Conservation (phyloP, 2,329 filamentous ascomycete genomes). For the Camillea tinctor region DNA sequence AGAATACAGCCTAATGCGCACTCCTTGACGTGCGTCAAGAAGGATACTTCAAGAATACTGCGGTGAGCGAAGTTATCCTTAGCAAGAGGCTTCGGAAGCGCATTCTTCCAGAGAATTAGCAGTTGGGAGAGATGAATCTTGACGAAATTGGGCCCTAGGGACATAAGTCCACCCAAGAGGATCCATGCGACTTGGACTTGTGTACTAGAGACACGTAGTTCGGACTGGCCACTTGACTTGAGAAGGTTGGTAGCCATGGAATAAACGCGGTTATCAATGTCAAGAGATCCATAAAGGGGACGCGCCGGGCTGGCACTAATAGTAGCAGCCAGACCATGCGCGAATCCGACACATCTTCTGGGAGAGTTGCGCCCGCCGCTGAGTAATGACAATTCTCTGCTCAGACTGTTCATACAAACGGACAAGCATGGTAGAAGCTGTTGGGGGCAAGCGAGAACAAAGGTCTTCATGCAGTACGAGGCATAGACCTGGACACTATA, state of each 20-base stretch:
- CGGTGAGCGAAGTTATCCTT: slow-evolving; percentile 86
- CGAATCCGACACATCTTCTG: slow-evolving; percentile 82
- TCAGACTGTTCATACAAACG: slow-evolving; percentile 94
- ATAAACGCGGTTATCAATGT: slow-evolving; percentile 89
- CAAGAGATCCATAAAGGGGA: slow-evolving; percentile 90
- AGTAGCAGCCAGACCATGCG: slow-evolving; percentile 86
- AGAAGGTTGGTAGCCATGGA: slow-evolving; percentile 88
- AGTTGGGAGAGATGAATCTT: slow-evolving; percentile 97
- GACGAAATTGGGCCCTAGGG: slow-evolving; percentile 93
- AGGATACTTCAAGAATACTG: slow-evolving; percentile 84
- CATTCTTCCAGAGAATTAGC: slow-evolving; percentile 94
- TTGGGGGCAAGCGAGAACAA: slow-evolving; percentile 87
- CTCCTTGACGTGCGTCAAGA: slow-evolving; percentile 90
- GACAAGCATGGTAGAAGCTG: slow-evolving; percentile 89
- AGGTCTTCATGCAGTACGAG: slow-evolving; percentile 79
- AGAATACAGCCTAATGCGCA: slow-evolving; percentile 89
- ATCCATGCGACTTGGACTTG: slow-evolving; percentile 99
- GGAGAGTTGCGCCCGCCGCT: slow-evolving; percentile 74
- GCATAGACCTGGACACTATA: slow-evolving; percentile 94
- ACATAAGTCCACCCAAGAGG: slow-evolving; percentile 93
- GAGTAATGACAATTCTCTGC: slow-evolving; percentile 78
- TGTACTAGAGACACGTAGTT: slow-evolving; percentile 85
- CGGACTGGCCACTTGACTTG: slow-evolving; percentile 88
- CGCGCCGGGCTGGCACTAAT: slow-evolving; percentile 86
- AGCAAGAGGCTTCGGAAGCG: slow-evolving; percentile 87